Evolutionary conservation across 1,284 basidiomycete genomes (phyloP).

Genomic region (Phellinidium pouzarii): DNA sequence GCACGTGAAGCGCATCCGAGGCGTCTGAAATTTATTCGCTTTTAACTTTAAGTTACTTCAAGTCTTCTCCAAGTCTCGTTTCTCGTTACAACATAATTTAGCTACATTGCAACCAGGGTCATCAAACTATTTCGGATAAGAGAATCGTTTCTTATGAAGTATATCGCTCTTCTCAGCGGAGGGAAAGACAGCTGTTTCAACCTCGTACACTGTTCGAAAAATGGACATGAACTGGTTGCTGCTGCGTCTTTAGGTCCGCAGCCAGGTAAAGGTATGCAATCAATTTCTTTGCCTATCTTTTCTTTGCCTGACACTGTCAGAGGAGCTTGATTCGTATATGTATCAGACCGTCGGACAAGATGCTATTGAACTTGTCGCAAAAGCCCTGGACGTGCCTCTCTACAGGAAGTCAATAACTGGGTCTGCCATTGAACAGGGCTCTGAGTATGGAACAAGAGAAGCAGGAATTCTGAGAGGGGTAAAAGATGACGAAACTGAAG

Average conservation of each 20-base stretch:
- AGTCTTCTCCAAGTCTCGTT: no score
- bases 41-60: no score
- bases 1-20: no score
- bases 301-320: slow-evolving; percentile 38
- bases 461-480: slow-evolving; percentile 43
- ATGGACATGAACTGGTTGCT: slow-evolving; percentile 86
- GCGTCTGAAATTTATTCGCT: no score
- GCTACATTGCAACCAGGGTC: no score
- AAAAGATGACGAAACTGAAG: slow-evolving; percentile 92
- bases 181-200: slow-evolving; percentile 99
- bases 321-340: slow-evolving; percentile 98
- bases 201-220: slow-evolving; percentile 79
- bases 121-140: no score
- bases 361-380: slow-evolving; percentile 82
- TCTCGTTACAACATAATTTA: no score
- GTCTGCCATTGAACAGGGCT: slow-evolving; percentile 71
- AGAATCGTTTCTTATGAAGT: no score
- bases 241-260: slow-evolving; percentile 85
- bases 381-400: slow-evolving; percentile 82
- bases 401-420: slow-evolving; percentile 81
- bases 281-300: slow-evolving; percentile 14
- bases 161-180: slow-evolving; percentile 91
- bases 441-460: slow-evolving; percentile 76
- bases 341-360: slow-evolving; percentile 99
- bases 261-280: slow-evolving; percentile 68